Evolutionary conservation across 805 yeast species (phyloP).

Genomic region (Teunomyces funiuensis): DNA sequence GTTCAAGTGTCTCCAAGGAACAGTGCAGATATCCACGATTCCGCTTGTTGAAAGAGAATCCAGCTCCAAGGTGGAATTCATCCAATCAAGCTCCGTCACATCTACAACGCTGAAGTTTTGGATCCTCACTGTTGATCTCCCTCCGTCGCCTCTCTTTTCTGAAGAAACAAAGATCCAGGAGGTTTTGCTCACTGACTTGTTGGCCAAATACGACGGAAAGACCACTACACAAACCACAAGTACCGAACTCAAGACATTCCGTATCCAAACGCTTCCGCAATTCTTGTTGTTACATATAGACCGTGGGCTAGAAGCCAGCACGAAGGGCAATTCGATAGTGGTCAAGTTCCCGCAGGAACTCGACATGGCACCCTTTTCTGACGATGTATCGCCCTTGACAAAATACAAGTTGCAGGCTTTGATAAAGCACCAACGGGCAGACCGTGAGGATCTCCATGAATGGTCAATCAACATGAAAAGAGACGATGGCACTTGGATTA

Average conservation of each 20-base stretch:
- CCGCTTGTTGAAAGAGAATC: constrained; percentile 14
- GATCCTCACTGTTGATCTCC: constrained; percentile 59
- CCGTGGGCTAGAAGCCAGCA: constrained; percentile 32
- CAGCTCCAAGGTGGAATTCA: constrained; percentile 24
- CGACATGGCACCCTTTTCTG: constrained; percentile 34
- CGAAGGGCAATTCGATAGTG: constrained; percentile 46
- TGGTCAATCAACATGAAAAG: constrained; percentile 42
- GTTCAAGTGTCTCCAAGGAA: constrained; percentile 52
- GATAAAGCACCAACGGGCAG: constrained; percentile 15
- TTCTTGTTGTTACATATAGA: constrained; percentile 57
- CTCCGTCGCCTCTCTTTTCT: constrained; percentile 52
- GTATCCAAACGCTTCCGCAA: constrained; percentile 48
- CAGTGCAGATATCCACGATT: constrained; percentile 30
- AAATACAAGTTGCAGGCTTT: constrained; percentile 36
- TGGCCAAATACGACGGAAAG: constrained; percentile 41
- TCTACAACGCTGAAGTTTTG: constrained; percentile 38
- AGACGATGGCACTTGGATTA: constrained; percentile 51
- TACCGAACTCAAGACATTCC: constrained; percentile 36
- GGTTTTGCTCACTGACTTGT: constrained; percentile 41
- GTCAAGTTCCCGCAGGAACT: constrained; percentile 55
- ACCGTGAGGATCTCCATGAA: constrained; percentile 24
- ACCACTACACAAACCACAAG: constrained; percentile 28
- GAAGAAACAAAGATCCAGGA: constrained; percentile 51
- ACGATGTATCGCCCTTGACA: constrained; percentile 16
- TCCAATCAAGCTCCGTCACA: constrained; percentile 8